phyloP scores from a whole-genome alignment of 371 early-diverging fungal genomes.

The Coemansia sp. region DNA sequence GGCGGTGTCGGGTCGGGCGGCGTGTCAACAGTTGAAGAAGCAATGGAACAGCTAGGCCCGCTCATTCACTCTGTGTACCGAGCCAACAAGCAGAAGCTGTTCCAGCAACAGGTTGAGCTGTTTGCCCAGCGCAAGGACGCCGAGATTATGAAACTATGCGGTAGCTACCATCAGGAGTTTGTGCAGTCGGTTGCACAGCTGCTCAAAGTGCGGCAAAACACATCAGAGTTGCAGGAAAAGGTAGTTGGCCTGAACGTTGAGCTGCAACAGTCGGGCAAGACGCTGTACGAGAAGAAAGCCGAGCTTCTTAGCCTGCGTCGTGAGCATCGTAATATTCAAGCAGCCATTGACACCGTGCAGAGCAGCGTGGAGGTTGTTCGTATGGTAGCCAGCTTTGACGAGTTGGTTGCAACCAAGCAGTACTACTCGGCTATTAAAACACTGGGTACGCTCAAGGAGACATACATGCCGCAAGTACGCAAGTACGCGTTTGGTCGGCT shows the following conservation, averaged over 20 bases:
- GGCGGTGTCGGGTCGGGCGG: conserved; percentile 6
- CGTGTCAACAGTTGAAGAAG: conserved; percentile 48
- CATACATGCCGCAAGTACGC: conserved; percentile 31
- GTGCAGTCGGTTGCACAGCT: conserved; percentile 94
- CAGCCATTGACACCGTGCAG: conserved; percentile 79
- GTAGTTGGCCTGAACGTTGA: conserved; percentile 81
- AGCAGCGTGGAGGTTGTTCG: conserved; percentile 85
- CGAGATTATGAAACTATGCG: conserved; percentile 98
- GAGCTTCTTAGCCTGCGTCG: conserved; percentile 82
- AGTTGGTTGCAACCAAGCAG: conserved; percentile 75
- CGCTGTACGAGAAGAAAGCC: conserved; percentile 76
- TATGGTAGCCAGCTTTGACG: conserved; percentile 80
- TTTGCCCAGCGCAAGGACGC: conserved; percentile 86
- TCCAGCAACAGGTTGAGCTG: conserved; percentile 78
- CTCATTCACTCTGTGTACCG: conserved; percentile 89
- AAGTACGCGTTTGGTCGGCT: conserved; percentile 39
- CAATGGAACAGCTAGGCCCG: conserved; percentile 81
- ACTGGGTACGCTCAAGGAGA: conserved; percentile 37
- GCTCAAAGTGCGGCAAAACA: conserved; percentile 88
- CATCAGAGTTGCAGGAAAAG: conserved; percentile 79
- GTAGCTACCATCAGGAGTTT: conserved; percentile 96
- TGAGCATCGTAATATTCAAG: conserved; percentile 85
- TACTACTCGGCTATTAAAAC: conserved; percentile 87
- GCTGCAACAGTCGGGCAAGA: conserved; percentile 78
- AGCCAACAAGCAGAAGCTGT: conserved; percentile 80